A percentile compares a stretch with the other conserved stretches of the same genome.
Evolutionary conservation across 768 basidiomycete species (phyloP).

Genomic region (Lactarius sp.): DNA sequence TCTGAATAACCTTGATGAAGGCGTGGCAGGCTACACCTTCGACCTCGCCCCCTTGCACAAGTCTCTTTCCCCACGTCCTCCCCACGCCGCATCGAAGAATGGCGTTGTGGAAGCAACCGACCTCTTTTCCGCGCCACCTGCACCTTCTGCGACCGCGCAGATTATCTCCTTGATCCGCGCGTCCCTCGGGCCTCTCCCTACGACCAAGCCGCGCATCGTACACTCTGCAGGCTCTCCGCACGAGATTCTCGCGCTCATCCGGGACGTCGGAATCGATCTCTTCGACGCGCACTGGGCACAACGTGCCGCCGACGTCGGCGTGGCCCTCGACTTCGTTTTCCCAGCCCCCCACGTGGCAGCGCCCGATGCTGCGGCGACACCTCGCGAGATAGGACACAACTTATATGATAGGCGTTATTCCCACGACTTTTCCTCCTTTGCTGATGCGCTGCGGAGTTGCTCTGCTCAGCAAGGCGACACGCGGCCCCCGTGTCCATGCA

Average conservation of each 20-base stretch:
- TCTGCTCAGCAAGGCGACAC: constrained; percentile 35
- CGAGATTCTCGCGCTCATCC: constrained; percentile 63
- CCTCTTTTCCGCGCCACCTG: constrained; percentile 11
- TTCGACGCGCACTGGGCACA: constrained; percentile 75
- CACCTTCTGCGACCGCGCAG: constrained; percentile 4
- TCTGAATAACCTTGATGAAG: constrained; percentile 57
- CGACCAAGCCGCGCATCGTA: constrained; percentile 57
- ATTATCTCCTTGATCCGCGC: constrained; percentile 45
- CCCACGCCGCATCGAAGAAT: neutral
- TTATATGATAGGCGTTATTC: constrained; percentile 57
- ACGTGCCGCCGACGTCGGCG: constrained; percentile 58
- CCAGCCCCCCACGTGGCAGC: constrained; percentile 35
- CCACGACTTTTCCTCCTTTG: constrained; percentile 54
- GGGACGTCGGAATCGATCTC: constrained; percentile 64
- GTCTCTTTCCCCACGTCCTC: constrained; percentile 28
- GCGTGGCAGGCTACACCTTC: constrained; percentile 63
- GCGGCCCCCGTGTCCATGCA: constrained; percentile 31
- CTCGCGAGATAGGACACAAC: constrained; percentile 61
- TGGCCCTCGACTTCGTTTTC: constrained; percentile 77
- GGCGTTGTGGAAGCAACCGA: neutral
- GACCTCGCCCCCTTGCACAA: constrained; percentile 53
- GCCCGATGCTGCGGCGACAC: constrained; percentile 21
- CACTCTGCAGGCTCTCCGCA: constrained; percentile 59
- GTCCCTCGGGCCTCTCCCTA: constrained; percentile 54
- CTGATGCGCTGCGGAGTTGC: constrained; percentile 42